Conservation (phyloP, 306 rosid genomes). For the Quercus alba region DNA sequence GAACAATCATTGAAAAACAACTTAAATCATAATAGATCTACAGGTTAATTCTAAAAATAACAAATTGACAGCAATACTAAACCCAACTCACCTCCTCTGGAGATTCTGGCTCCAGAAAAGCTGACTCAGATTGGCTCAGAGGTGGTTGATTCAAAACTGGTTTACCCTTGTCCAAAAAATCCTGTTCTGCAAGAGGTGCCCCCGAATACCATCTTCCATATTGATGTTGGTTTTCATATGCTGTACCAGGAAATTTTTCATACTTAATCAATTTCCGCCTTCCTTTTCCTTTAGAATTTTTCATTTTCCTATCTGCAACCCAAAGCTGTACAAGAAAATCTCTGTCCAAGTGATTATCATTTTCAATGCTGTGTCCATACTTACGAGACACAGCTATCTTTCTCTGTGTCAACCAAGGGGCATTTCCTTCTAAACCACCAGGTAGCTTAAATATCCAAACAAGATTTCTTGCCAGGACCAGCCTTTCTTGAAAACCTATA, state of each 20-base stretch:
- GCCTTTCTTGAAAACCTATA: constrained; percentile 10
- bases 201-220: constrained; percentile 31
- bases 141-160: constrained; percentile 56
- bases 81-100: constrained; percentile 59
- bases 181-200: constrained; percentile 32
- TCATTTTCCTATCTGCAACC: constrained; percentile 52
- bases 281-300: constrained; percentile 17
- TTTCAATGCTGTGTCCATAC: constrained; percentile 32
- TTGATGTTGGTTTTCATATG: constrained; percentile 4
- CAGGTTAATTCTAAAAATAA: not conserved
- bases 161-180: not conserved
- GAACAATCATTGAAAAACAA: not conserved
- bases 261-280: constrained; percentile 12
- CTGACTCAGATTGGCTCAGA: constrained; percentile 61
- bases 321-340: constrained; percentile 58
- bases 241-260: constrained; percentile 14
- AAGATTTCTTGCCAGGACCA: not conserved
- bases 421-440: not conserved
- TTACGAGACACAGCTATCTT: constrained; percentile 23
- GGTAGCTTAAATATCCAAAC: constrained; percentile 3
- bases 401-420: constrained; percentile 7
- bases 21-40: not conserved
- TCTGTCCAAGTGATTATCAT: constrained; percentile 41
- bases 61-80: not conserved
- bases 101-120: constrained; percentile 45